Evolutionary conservation across 768 basidiomycete genomes (phyloP).

Genomic region (Rubroboletus satanas): DNA sequence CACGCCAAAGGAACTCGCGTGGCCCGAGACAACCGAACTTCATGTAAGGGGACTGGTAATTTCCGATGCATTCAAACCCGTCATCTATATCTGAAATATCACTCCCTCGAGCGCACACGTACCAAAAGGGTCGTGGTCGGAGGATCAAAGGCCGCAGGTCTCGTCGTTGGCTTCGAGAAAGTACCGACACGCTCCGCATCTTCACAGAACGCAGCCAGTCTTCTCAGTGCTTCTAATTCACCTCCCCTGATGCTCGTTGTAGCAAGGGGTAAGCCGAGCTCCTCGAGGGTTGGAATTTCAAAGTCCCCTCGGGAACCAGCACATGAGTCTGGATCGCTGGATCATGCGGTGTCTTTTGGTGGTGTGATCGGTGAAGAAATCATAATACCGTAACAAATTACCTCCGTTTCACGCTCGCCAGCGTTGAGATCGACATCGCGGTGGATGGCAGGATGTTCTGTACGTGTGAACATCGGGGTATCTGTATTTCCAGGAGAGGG

Average conservation of each 20-base stretch:
- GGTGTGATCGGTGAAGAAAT: slow-evolving; percentile 16
- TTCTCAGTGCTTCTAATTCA: slow-evolving; percentile 24
- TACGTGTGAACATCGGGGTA: slow-evolving; percentile 18
- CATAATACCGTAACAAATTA: slow-evolving; percentile 13
- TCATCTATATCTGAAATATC: not conserved
- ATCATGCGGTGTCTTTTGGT: slow-evolving; percentile 4
- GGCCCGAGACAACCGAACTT: slow-evolving; percentile 20
- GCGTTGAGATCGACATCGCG: slow-evolving; percentile 14
- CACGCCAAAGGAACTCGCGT: slow-evolving; percentile 18
- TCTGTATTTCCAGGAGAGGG: not conserved
- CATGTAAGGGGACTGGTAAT: slow-evolving; percentile 18
- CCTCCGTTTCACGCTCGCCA: slow-evolving; percentile 14
- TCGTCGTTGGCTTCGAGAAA: slow-evolving; percentile 16
- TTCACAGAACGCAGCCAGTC: slow-evolving; percentile 17
- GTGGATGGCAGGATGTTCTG: slow-evolving; percentile 1
- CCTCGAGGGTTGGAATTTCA: slow-evolving; percentile 22
- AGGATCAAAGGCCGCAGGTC: slow-evolving; percentile 20
- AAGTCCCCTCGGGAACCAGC: slow-evolving; percentile 19
- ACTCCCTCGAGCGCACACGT: slow-evolving; percentile 11
- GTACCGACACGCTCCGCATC: slow-evolving; percentile 6
- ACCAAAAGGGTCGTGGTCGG: slow-evolving; percentile 20
- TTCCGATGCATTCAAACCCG: slow-evolving; percentile 15
- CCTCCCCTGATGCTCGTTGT: slow-evolving; percentile 31
- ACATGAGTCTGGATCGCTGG: slow-evolving; percentile 17
- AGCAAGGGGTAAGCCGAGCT: slow-evolving; percentile 16